Conservation (phyloP, 2,329 filamentous ascomycete species). For the Xylaria sp. region DNA sequence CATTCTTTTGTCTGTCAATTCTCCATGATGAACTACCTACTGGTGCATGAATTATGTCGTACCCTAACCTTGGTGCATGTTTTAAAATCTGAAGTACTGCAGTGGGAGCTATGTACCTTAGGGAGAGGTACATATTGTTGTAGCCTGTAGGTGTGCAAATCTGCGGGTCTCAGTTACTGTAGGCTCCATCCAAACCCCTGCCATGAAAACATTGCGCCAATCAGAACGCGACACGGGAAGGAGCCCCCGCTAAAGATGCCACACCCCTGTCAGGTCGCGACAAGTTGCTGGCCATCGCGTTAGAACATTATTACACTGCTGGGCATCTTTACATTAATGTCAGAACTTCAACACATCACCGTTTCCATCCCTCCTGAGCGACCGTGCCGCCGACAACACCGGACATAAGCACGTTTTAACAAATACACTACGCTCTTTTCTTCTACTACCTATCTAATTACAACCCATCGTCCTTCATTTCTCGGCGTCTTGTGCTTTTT, state of each 20-base stretch:
- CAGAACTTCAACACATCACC: constrained; percentile 23
- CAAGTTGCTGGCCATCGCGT: constrained; percentile 43
- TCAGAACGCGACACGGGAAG: constrained; percentile 29
- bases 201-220: constrained; percentile 21
- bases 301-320: constrained; percentile 17
- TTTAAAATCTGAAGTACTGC: too few relatives aligned
- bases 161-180: constrained; percentile 20
- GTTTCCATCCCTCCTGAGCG: constrained; percentile 20
- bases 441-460: constrained; percentile 36
- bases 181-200: constrained; percentile 5
- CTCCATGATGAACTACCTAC: not conserved
- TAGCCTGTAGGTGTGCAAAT: not conserved
- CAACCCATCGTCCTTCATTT: constrained; percentile 21
- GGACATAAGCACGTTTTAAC: constrained; percentile 9
- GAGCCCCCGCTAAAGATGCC: constrained; percentile 32
- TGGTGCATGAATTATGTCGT: not conserved
- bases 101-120: not conserved
- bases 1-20: too few relatives aligned
- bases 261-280: constrained; percentile 43
- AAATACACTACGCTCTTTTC: constrained; percentile 40
- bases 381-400: constrained; percentile 24
- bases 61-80: too few relatives aligned
- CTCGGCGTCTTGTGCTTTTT: constrained; percentile 32
- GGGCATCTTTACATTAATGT: constrained; percentile 13
- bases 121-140: not conserved